Percentiles rank a stretch among this genome's conserved stretches.
phyloP scores from a whole-genome alignment of 202 grass and related monocot genomes.

The Zizania palustris region DNA sequence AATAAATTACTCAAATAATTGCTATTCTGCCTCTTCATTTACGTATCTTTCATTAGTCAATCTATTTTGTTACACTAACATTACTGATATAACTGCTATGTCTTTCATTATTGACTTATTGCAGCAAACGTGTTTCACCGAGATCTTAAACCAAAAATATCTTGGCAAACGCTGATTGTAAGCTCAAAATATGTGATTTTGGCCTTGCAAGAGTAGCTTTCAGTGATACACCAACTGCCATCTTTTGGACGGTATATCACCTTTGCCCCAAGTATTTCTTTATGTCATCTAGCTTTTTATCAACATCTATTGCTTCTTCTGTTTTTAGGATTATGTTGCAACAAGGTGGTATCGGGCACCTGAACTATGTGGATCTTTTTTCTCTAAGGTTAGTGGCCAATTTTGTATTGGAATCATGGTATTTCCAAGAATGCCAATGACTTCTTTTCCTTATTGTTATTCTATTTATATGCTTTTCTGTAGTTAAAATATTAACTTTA shows the following conservation, averaged over 20 bases:
- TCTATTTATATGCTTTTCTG: background rate
- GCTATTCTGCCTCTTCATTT: background rate
- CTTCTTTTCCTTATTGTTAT: background rate
- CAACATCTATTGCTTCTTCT: background rate
- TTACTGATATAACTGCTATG: background rate
- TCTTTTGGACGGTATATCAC: constrained; percentile 64
- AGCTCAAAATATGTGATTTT: constrained; percentile 70
- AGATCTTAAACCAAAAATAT: constrained; percentile 74
- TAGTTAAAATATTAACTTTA: background rate
- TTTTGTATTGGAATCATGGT: background rate
- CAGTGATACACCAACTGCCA: constrained; percentile 64
- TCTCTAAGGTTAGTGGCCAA: constrained; percentile 51
- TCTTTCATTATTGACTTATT: constrained; percentile 23
- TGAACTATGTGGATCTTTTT: constrained; percentile 69
- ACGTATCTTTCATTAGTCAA: background rate
- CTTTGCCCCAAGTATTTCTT: background rate
- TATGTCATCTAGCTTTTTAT: background rate
- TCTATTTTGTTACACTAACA: background rate
- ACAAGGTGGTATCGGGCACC: constrained; percentile 71
- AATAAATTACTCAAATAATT: background rate
- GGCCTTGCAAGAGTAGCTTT: constrained; percentile 71
- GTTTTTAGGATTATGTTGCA: constrained; percentile 63
- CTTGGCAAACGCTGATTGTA: constrained; percentile 66
- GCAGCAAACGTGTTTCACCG: constrained; percentile 65
- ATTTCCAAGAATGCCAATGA: background rate